Base-by-base conservation (phyloP, 2,329 filamentous ascomycete species). In the Aspergillus ochraceoroseus region DNA sequence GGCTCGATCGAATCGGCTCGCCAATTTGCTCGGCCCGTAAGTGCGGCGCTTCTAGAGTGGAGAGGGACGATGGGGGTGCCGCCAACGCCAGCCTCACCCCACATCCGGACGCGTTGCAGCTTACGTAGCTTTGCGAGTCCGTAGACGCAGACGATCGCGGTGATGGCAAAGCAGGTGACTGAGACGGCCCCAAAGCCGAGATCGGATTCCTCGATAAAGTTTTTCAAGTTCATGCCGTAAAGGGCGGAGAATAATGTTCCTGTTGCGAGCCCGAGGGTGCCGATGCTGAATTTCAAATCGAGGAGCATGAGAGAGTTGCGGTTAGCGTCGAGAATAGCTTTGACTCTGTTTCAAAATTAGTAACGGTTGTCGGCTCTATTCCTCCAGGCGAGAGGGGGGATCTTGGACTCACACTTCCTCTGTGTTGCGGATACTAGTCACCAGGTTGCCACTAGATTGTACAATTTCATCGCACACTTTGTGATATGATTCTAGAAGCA, bases 161-260 rank as follows among this genome's bases (percentile, higher is more conserved):
- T 87, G 62, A 89, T 81, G 41, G 82, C 56, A 41, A 83, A 75
- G 42, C 86, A 94, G 46, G 77, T 71, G 12, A 70, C 73, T 2
- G 83, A 87, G 45, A 98, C 82, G 38, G 78, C 78, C 32, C 75
- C 75, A 63, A 98, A 96, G 7, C 90, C 92, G 64, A 87, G 77
- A 64, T 87, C 79, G 1, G 85, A 89, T 62, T 96, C 90, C 70
- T 98, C 92, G 55, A 96, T 87, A 65, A 95, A 96, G 67, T 96
- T 96, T 62, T 95, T 94, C 50, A 98, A 72, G 70, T 98, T 98
- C 89, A 96, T 96, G 55, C 92, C 92, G 74, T 96, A 98, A n/a
- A 98, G 80, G n/a, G 89, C 89, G 6, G 92, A 94, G 56, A 95
- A 77, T 61, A 96, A 94, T 34, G 92, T 95, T 40, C 92, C 92